Evolutionary conservation across 1,284 basidiomycete genomes (phyloP).

Genomic region (Agroathelia rolfsii): DNA sequence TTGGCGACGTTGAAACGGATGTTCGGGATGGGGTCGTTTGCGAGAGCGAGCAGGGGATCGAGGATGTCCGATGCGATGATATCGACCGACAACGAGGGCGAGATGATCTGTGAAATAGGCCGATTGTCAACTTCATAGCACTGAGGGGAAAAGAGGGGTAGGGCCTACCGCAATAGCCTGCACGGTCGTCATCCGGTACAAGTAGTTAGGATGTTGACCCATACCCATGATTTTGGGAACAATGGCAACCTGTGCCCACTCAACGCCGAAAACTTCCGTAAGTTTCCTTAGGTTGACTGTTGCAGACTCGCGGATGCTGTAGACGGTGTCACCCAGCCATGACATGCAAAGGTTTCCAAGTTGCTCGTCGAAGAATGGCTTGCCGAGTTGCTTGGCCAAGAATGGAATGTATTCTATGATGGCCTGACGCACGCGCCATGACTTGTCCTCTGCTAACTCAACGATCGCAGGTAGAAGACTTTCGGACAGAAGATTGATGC

Average conservation of each 20-base stretch:
- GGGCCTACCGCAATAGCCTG: slow-evolving; percentile 88
- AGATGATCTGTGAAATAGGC: slow-evolving; percentile 64
- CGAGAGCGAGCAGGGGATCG: slow-evolving; percentile 77
- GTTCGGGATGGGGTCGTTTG: slow-evolving; percentile 93
- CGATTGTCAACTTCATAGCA: slow-evolving; percentile 8
- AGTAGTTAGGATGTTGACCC: slow-evolving; percentile 95
- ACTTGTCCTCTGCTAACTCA: slow-evolving; percentile 98
- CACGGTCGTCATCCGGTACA: slow-evolving; percentile 98
- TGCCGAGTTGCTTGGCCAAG: slow-evolving; percentile 93
- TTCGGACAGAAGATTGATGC: slow-evolving; percentile 92
- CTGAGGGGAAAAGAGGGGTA: slow-evolving; percentile 7
- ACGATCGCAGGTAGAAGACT: slow-evolving; percentile 97
- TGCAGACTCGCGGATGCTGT: slow-evolving; percentile 95
- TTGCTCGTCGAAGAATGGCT: slow-evolving; percentile 97
- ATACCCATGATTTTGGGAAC: slow-evolving; percentile 97
- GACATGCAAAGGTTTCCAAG: slow-evolving; percentile 97
- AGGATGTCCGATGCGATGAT: slow-evolving; percentile 85
- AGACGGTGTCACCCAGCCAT: slow-evolving; percentile 98
- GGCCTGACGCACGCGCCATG: slow-evolving; percentile 98
- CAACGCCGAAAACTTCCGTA: slow-evolving; percentile 97
- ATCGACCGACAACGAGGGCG: slow-evolving; percentile 82
- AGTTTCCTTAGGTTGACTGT: slow-evolving; percentile 96
- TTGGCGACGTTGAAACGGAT: slow-evolving; percentile 99
- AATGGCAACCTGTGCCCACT: slow-evolving; percentile 92
- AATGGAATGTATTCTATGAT: slow-evolving; percentile 99